Percentiles rank a stretch among this genome's conserved stretches.
phyloP scores from a whole-genome alignment of 1,284 basidiomycete genomes.

The Marasmius tenuissimus region DNA sequence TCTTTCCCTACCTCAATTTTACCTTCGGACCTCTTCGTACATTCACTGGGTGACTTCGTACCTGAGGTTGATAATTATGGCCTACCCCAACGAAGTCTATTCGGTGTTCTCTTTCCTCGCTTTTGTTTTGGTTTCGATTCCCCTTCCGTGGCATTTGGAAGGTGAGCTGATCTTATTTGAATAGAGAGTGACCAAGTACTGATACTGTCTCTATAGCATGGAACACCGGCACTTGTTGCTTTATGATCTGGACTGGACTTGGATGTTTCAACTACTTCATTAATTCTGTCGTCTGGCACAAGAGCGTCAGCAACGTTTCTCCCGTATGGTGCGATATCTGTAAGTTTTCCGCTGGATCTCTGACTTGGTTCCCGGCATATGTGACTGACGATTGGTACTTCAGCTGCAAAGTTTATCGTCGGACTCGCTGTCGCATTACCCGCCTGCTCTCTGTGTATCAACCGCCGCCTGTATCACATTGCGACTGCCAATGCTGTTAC shows the following conservation, averaged over 20 bases:
- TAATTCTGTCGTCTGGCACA: constrained; percentile 68
- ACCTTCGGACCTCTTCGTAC: constrained; percentile 11
- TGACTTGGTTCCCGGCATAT: neutral
- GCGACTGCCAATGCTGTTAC: constrained; percentile 32
- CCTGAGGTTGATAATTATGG: constrained; percentile 12
- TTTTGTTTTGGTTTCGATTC: constrained; percentile 42
- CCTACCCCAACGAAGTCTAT: constrained; percentile 35
- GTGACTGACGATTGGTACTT: neutral
- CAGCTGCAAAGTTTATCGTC: neutral
- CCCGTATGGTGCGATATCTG: constrained; percentile 80
- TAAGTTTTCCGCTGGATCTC: constrained; percentile 29
- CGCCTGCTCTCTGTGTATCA: constrained; percentile 33
- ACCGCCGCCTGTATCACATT: constrained; percentile 46
- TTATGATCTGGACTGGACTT: constrained; percentile 61
- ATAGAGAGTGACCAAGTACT: neutral
- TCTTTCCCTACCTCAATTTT: constrained; percentile 10
- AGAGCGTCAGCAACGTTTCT: constrained; percentile 53
- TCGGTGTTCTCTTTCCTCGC: constrained; percentile 45
- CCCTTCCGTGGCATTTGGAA: constrained; percentile 54
- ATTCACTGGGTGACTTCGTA: constrained; percentile 2
- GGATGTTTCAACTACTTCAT: constrained; percentile 38
- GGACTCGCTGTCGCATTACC: constrained; percentile 21
- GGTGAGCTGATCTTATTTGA: constrained; percentile 18
- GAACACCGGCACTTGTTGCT: constrained; percentile 63
- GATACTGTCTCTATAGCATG: constrained; percentile 30